Evolutionary conservation across 179 eudicot species (phyloP).

Genomic region (Corrigiola litoralis): DNA sequence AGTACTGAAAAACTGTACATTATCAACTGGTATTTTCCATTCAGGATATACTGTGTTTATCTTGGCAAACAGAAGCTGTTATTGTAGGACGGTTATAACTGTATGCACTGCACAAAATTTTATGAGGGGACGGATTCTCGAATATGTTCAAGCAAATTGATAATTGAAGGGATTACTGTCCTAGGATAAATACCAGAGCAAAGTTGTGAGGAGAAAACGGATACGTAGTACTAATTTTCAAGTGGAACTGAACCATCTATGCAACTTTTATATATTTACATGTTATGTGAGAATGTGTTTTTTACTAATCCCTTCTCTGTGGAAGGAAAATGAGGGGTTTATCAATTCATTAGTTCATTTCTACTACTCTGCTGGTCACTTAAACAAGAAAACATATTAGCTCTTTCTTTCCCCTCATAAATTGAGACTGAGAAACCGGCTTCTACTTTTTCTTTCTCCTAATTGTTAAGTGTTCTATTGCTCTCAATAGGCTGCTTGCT

Average conservation of each 20-base stretch:
- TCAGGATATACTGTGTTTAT: slow-evolving; percentile 64
- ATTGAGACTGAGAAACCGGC: no score
- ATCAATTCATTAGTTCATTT: no score
- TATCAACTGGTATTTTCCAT: slow-evolving; percentile 69
- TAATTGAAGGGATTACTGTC: slow-evolving; percentile 39
- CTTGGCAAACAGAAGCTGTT: slow-evolving; percentile 21
- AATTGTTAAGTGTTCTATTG: not conserved
- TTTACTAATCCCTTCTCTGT: no score
- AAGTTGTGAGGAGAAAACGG: slow-evolving; percentile 32
- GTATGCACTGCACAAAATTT: slow-evolving; percentile 5
- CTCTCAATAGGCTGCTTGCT: not conserved
- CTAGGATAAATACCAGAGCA: slow-evolving; percentile 58
- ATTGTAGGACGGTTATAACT: slow-evolving; percentile 36
- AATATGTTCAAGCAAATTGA: slow-evolving; percentile 35
- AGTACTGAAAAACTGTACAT: slow-evolving; percentile 68
- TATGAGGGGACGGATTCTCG: slow-evolving; percentile 20
- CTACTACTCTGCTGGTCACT: no score
- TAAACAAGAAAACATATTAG: no score
- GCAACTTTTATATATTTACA: no score
- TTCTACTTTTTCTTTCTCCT: not conserved
- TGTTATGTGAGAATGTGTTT: no score
- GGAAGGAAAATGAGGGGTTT: no score
- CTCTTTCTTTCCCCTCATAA: no score
- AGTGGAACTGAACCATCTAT: not conserved
- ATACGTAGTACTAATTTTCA: slow-evolving; percentile 6